Evolutionary conservation across 371 early-diverging fungal genomes (phyloP).

Genomic region (Mortierella sp.): DNA sequence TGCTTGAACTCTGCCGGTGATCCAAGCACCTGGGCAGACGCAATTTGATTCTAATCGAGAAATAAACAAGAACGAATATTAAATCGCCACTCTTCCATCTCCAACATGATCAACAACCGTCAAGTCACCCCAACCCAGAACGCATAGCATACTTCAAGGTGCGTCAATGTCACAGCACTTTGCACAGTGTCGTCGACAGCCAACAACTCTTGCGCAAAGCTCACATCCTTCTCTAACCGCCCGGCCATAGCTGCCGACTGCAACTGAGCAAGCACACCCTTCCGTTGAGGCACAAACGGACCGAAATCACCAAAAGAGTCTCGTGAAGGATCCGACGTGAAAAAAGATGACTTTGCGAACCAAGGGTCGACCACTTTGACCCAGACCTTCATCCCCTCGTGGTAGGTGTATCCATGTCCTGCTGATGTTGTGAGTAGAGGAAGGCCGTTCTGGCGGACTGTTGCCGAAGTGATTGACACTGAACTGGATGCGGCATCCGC

Average conservation of each 20-base stretch:
- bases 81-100: no score
- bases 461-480: constrained; percentile 71
- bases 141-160: constrained; percentile 55
- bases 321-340: constrained; percentile 53
- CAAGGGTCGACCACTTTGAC: constrained; percentile 76
- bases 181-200: constrained; percentile 48
- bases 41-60: constrained; percentile 73
- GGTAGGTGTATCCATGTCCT: constrained; percentile 82
- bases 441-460: constrained; percentile 74
- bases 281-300: constrained; percentile 14
- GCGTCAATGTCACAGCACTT: constrained; percentile 53
- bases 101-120: not conserved
- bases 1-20: constrained; percentile 73
- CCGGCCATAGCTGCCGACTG: constrained; percentile 49
- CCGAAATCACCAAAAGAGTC: constrained; percentile 23
- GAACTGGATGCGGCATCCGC: constrained; percentile 57
- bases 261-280: constrained; percentile 43
- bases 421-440: constrained; percentile 80
- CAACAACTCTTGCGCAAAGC: constrained; percentile 44
- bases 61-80: constrained; percentile 4
- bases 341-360: constrained; percentile 71
- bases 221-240: constrained; percentile 46
- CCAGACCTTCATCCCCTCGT: constrained; percentile 79
- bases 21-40: constrained; percentile 69
- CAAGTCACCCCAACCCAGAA: not conserved